Conservation (phyloP, 768 basidiomycete genomes). For the Mycena capillaripes region DNA sequence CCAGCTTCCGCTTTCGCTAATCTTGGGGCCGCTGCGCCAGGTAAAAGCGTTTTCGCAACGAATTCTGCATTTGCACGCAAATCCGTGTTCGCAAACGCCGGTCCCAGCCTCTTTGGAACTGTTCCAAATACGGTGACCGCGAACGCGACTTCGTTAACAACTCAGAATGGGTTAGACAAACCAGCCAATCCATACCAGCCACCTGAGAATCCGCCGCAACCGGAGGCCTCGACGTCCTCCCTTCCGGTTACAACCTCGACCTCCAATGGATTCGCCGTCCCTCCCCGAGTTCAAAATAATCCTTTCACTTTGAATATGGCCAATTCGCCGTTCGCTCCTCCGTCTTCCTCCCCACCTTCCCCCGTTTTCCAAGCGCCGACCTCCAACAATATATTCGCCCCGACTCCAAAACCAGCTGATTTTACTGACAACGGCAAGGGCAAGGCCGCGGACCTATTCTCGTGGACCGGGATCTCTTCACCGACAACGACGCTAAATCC, state of each 20-base stretch:
- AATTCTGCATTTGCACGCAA: conserved; percentile 51
- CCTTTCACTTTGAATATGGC: conserved; percentile 29
- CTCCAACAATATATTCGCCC: conserved; percentile 30
- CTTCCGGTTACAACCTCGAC: conserved; percentile 21
- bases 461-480: conserved; percentile 4
- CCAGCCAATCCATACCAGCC: conserved; percentile 2
- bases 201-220: neutral
- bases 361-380: neutral
- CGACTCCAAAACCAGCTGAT: conserved; percentile 25
- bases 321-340: conserved; percentile 31
- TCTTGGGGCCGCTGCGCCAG: conserved; percentile 47
- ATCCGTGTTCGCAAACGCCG: conserved; percentile 40
- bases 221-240: conserved; percentile 38
- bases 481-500: conserved; percentile 30
- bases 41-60: conserved; percentile 53
- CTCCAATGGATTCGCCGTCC: conserved; percentile 24
- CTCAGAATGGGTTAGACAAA: neutral
- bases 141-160: neutral
- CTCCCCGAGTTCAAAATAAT: conserved; percentile 35
- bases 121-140: conserved; percentile 2
- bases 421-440: conserved; percentile 32
- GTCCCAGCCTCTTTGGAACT: conserved; percentile 15
- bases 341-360: conserved; percentile 41
- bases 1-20: conserved; percentile 54
- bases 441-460: conserved; percentile 14